These are phyloP conservation scores for Kodamaea suecica DNA, from an alignment of 1,139 yeast species.

Conservation along the genomic window DNA sequence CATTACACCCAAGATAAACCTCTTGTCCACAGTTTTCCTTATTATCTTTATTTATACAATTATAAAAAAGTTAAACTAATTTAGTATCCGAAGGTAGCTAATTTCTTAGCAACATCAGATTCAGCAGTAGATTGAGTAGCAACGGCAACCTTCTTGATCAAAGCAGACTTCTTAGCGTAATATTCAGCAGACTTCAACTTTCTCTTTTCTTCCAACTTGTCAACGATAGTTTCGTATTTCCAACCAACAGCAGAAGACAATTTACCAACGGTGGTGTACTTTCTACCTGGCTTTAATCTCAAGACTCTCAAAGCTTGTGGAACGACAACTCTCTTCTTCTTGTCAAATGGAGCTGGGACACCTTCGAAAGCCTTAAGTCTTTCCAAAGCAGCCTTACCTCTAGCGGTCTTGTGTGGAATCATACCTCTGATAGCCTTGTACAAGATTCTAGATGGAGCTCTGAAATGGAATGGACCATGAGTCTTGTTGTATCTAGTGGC, in stretches of 20 bases:
- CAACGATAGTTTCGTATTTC: constrained; percentile 99
- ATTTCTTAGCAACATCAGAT: constrained; percentile 71
- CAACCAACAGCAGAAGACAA: constrained; percentile 97
- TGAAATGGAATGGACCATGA: constrained; percentile 99
- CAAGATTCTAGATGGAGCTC: constrained; percentile 99
- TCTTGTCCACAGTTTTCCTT: too few relatives aligned
- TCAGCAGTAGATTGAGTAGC: constrained; percentile 80
- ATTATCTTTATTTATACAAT: constrained; percentile 6
- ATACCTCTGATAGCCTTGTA: constrained; percentile 99
- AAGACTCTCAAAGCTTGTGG: constrained; percentile 99
- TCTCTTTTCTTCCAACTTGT: constrained; percentile 98
- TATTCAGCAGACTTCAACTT: constrained; percentile 98
- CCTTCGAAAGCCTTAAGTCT: constrained; percentile 99
- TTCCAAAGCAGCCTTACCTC: constrained; percentile 99
- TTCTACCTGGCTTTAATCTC: constrained; percentile 99
- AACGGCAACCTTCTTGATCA: constrained; percentile 83
- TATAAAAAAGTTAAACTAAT: constrained; percentile 10
- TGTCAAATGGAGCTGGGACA: constrained; percentile 99
- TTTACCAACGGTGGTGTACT: constrained; percentile 98
- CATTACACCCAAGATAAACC: too few relatives aligned
- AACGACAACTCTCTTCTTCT: constrained; percentile 99
- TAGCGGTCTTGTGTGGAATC: constrained; percentile 99
- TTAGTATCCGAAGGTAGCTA: constrained; percentile 81
- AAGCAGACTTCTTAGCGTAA: constrained; percentile 98
- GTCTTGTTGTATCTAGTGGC: constrained; percentile 98